Evolutionary conservation across 192 early-diverging fungal species (phyloP), one percentile per base, ranked within the genome.

Genomic region (Coemansia sp.): DNA sequence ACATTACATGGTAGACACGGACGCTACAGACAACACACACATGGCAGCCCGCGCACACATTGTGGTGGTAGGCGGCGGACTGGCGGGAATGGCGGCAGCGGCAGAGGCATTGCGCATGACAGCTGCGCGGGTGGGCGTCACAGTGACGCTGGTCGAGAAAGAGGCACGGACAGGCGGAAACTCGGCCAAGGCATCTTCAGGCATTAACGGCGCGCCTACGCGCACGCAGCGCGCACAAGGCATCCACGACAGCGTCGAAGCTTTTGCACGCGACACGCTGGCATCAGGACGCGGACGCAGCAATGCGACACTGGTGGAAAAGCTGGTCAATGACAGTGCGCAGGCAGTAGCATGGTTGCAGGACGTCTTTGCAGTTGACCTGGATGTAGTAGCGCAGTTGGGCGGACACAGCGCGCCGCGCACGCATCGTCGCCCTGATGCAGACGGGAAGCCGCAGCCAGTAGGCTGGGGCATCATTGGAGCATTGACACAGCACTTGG

Each of bases 161-260:
- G 77, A 79, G 57, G 39, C 57, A 14, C 71, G 72, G 14, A 67
- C 65, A 6, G 77, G 86, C 51, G 95, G 95, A 27, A 98, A 98
- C 88, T 96, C 95, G 46, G 95, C 95, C 67, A 98, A 98, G 84
- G 96, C 96, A 23, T 96, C 95, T 17, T 96, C 95, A 5, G 96
- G 96, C 61, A 98, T 98, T 79, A 98, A 96, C 85, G 95, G 95
- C 50, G 95, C 91, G 39, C 82, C 90, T 33, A 98, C 96, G 50
- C 86, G 85, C 55, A 92, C 93, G 52, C 96, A 98, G 71, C 82
- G 88, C 36, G 63, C 57, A 7, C 78, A 76, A 33, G 84, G 84
- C 10, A 88, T 92, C 63, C 72, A 86, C 82, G 96, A 98, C 78
- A 93, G 90, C 25, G 87, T 88, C 22, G 90, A 90, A 32, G 85